Evolutionary conservation across 106 monocot genomes (phyloP).

Genomic region (Phalaenopsis aphrodite): DNA sequence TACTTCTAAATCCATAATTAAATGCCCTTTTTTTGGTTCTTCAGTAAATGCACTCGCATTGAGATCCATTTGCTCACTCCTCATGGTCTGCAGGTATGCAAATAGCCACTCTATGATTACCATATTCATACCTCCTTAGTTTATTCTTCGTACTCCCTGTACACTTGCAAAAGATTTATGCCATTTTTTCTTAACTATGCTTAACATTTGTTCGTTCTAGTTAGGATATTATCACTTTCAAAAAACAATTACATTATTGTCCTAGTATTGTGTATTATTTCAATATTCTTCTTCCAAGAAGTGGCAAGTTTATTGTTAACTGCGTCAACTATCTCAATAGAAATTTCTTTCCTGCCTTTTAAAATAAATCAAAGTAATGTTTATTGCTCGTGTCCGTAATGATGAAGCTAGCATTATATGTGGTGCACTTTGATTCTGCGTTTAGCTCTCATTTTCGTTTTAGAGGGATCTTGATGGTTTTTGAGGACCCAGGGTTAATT

Average conservation of each 20-base stretch:
- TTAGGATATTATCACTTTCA: not conserved
- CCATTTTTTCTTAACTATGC: not conserved
- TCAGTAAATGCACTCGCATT: constrained; percentile 96
- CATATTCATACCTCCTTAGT: not conserved
- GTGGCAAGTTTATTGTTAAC: not conserved
- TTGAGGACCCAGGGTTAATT: no score
- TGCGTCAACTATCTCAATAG: not conserved
- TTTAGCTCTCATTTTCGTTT: not conserved
- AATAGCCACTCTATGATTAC: not conserved
- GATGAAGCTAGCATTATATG: not conserved
- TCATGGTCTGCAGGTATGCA: constrained; percentile 78
- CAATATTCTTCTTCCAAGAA: not conserved
- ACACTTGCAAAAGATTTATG: not conserved
- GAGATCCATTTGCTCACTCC: constrained; percentile 96
- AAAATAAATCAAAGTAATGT: not conserved
- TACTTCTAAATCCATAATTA: not conserved
- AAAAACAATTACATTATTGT: not conserved
- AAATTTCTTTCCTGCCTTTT: not conserved
- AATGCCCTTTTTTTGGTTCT: not conserved
- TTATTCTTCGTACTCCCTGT: not conserved
- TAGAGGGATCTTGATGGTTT: not conserved
- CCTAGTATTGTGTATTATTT: not conserved
- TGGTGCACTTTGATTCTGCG: not conserved
- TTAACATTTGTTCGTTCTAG: not conserved
- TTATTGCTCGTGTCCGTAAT: not conserved